Evolutionary conservation across 306 rosid genomes (phyloP), one percentile per base, ranked within the genome.

Genomic region (Senna siamea): DNA sequence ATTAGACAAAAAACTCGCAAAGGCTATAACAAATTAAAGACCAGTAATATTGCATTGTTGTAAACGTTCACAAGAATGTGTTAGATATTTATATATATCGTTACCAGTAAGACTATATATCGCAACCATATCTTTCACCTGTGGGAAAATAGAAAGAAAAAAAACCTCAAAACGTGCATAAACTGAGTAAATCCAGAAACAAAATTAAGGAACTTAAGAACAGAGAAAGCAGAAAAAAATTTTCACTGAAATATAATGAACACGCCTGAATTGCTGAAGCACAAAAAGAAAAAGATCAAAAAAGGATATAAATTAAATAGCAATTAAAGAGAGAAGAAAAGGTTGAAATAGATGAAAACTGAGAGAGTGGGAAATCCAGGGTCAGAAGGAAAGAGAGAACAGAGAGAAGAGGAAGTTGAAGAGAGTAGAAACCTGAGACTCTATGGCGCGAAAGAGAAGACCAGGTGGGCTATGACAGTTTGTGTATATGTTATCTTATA

Each of bases 361-460:
- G 34, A 40, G 63, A 15, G 62, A 71, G 40, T 13, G 35, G 26
- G 22, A 35, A 72, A 40, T 57, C 54, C 9, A 55, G 68, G 13
- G 43, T 1, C 23, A 22, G 20, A 34, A 40, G 17, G 73, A 60
- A 37, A 22, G 11, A 12, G 66, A 30, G 32, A 13, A 62, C 14
- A 57, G 32, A 34, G 32, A 22, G 63, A 34, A 28, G 22, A 46
- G 18, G 20, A 8, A 30, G 44, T 38, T 5, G 14, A 14, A 64
- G 59, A 48, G 59, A 14, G n/a, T n/a, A n/a, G 0, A 46, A 35
- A 35, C 58, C 58, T 53, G 66, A 15, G 66, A 15, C 66, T 8
- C 6, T 41, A 2, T 58, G 66, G 66, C 66, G 66, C 66, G 23
- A 59, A 59, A 59, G 66, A 34, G 44, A 34, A 59, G 20, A 2